These are phyloP conservation scores for Colletotrichum tropicicola DNA, from an alignment of 2,329 filamentous ascomycete species.

Conservation along the genomic window DNA sequence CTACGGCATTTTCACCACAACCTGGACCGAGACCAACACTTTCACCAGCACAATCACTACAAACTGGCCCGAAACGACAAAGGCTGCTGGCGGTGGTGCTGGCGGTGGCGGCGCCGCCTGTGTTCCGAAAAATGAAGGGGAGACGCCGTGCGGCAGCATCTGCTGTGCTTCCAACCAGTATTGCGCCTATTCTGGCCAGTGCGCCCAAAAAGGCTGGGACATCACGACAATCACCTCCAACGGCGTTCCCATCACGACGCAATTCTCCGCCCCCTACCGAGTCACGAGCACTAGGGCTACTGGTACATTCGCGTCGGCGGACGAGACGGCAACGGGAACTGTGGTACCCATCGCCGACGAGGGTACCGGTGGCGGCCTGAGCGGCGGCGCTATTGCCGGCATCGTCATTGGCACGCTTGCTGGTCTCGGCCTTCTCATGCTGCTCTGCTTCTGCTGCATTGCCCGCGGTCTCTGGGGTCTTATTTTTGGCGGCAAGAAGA, in stretches of 20 bases:
- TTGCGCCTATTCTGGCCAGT: conserved; percentile 69
- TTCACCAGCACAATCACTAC: conserved; percentile 67
- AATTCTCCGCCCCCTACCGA: conserved; percentile 60
- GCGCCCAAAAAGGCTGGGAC: conserved; percentile 51
- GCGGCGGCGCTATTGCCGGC: conserved; percentile 79
- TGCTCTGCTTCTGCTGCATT: conserved; percentile 81
- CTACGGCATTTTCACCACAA: conserved; percentile 58
- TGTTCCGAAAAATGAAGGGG: conserved; percentile 57
- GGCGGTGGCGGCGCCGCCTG: conserved; percentile 51
- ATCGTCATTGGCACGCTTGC: conserved; percentile 80
- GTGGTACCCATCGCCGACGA: conserved; percentile 44
- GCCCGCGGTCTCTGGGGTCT: conserved; percentile 69
- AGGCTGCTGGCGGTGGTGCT: conserved; percentile 39
- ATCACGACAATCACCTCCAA: conserved; percentile 54
- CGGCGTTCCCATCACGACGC: conserved; percentile 60
- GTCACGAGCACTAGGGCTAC: conserved; percentile 63
- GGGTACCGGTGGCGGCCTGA: conserved; percentile 59
- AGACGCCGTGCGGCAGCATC: conserved; percentile 72
- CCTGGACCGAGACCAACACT: conserved; percentile 68
- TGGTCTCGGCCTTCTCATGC: conserved; percentile 72
- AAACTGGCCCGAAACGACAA: conserved; percentile 53
- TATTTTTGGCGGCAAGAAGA: conserved; percentile 67
- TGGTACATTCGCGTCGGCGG: conserved; percentile 58
- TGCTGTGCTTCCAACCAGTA: conserved; percentile 78
- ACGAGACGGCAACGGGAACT: conserved; percentile 59